Evolutionary conservation across 2,329 filamentous ascomycete species (phyloP), one percentile per base, ranked within the genome.

Genomic region (Sarocladium brachiariae): DNA sequence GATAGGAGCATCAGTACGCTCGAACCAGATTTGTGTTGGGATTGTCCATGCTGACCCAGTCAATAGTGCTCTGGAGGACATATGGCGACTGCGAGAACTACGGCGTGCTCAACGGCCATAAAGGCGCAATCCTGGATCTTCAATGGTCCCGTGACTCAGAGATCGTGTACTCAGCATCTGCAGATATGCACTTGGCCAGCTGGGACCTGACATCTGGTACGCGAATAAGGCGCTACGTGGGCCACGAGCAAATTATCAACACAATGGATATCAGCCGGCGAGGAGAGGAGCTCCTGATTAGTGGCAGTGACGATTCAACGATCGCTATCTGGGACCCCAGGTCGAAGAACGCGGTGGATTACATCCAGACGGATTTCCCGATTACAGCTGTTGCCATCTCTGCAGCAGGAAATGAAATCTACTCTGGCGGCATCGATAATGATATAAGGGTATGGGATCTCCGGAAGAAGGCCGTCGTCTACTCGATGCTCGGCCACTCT

Each of bases 401-500:
- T 1, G 90, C 96, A 65, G 90, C 92, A 2, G 93, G 93, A 16
- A 96, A 96, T 65, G 93, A 97, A 70, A 81, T 99, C 23, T 99
- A 93, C 67, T 87, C 88, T 6, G 92, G 92, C 43, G 88, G 91
- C 19, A 96, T 99, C 58, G 93, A 97, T 70, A 96, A 97, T 63
- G 90, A 95, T 59, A 95, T 99, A 65, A 89, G 91, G 60, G 91
- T 95, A 18, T 99, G 93, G 92, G 93, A 99, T 68, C 71, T 97
- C 62, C 83, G 93, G 57, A 97, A 96, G 73, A 90, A 95, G 68
- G 80, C 86, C 6, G 80, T 95, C 2, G 83, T 89, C 5, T 96
- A 97, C 68, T 86, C 86, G 2, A 84, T 99, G 76, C 70, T 87
- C 11, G 93, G 93, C 0, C 93, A 99, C 65, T 86, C 83, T 50